phyloP scores from a whole-genome alignment of 1,284 basidiomycete species.

The Inonotus obliquus region DNA sequence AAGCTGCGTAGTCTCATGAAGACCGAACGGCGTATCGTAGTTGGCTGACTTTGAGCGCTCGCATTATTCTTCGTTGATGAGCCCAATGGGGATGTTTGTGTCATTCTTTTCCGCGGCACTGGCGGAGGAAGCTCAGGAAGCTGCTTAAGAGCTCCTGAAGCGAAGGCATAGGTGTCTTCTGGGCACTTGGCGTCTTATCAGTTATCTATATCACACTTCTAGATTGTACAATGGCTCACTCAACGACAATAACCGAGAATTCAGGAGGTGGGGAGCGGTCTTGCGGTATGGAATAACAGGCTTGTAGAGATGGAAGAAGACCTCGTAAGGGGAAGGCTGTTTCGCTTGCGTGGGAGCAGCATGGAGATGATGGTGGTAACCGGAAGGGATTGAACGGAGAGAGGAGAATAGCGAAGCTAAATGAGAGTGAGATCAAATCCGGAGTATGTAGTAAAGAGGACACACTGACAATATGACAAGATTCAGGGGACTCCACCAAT shows the following conservation, averaged over 20 bases:
- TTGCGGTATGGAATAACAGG: slow-evolving; percentile 83
- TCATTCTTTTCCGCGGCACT: slow-evolving; percentile 42
- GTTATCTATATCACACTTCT: neutral
- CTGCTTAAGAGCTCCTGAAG: slow-evolving; percentile 60
- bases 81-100: slow-evolving; percentile 20
- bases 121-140: slow-evolving; percentile 56
- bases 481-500: slow-evolving; percentile 60
- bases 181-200: slow-evolving; percentile 44
- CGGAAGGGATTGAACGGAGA: slow-evolving; percentile 73
- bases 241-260: slow-evolving; percentile 82
- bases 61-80: slow-evolving; percentile 17
- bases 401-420: slow-evolving; percentile 66
- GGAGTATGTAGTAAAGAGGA: neutral
- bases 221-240: slow-evolving; percentile 46
- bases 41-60: slow-evolving; percentile 7
- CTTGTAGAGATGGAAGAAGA: slow-evolving; percentile 93
- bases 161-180: slow-evolving; percentile 69
- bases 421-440: neutral
- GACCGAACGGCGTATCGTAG: slow-evolving; percentile 25
- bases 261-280: slow-evolving; percentile 79
- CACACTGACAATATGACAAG: slow-evolving; percentile 12
- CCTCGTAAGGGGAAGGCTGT: slow-evolving; percentile 59
- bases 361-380: slow-evolving; percentile 39
- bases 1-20: neutral
- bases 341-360: slow-evolving; percentile 4